phyloP scores from a whole-genome alignment of 257 asterid genomes.

The Scutellaria galericulata region DNA sequence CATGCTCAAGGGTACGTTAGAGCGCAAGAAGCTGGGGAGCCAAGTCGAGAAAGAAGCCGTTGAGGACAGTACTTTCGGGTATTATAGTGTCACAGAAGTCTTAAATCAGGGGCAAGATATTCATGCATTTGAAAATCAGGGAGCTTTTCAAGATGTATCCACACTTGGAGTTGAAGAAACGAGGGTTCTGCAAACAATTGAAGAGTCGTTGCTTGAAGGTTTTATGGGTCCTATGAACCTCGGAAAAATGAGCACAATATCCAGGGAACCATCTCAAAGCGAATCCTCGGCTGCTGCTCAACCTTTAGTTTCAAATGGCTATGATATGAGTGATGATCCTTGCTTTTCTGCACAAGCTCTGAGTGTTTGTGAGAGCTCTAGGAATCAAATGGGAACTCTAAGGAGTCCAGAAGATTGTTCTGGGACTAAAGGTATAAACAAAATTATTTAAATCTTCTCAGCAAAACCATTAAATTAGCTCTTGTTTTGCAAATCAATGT shows the following conservation, averaged over 20 bases:
- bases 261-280: constrained; percentile 80
- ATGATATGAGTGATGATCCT: constrained; percentile 66
- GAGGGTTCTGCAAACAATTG: constrained; percentile 49
- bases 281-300: constrained; percentile 77
- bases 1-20: constrained; percentile 88
- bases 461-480: too few species aligned
- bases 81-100: constrained; percentile 47
- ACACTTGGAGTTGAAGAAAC: constrained; percentile 51
- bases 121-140: constrained; percentile 49
- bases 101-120: constrained; percentile 46
- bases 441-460: too few species aligned
- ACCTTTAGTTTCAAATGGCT: constrained; percentile 54
- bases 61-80: constrained; percentile 51
- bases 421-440: constrained; percentile 43
- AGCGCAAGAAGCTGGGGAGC: constrained; percentile 46
- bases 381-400: constrained; percentile 52
- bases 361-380: constrained; percentile 59
- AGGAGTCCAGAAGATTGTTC: constrained; percentile 58
- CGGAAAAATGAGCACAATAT: constrained; percentile 47
- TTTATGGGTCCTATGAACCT: constrained; percentile 52
- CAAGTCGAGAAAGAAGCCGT: constrained; percentile 46
- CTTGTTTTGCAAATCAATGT: too few species aligned
- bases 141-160: constrained; percentile 45
- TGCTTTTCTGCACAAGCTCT: constrained; percentile 67
- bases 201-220: constrained; percentile 63